These are phyloP conservation scores for Chalaropsis ovoidea DNA, from an alignment of 2,329 filamentous ascomycete species.

Conservation along the genomic window DNA sequence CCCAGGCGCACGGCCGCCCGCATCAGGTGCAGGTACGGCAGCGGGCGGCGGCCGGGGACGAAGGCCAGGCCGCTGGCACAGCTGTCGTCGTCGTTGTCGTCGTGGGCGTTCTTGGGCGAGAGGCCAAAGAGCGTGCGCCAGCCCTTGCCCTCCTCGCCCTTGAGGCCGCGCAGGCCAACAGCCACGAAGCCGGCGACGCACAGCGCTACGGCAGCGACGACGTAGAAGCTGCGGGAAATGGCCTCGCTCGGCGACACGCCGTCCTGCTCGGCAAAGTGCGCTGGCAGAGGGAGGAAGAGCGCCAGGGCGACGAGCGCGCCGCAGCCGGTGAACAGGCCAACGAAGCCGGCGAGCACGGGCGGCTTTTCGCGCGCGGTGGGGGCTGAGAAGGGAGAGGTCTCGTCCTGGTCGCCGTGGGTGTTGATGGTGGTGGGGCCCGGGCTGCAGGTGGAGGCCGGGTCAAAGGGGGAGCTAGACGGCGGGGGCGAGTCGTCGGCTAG, in stretches of 20 bases:
- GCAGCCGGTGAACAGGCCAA: conserved; percentile 85
- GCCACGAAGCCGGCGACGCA: conserved; percentile 64
- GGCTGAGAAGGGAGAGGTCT: conserved; percentile 57
- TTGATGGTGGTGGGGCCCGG: no score
- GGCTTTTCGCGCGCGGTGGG: conserved; percentile 36
- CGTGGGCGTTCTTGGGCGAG: conserved; percentile 19
- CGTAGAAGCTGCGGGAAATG: conserved; percentile 76
- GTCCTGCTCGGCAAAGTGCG: conserved; percentile 59
- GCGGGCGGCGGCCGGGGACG: conserved; percentile 26
- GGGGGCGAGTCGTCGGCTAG: conserved; percentile 41
- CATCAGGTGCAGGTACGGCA: conserved; percentile 52
- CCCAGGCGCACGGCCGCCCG: conserved; percentile 57
- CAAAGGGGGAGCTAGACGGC: conserved; percentile 9
- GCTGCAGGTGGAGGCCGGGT: background rate
- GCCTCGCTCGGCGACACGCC: conserved; percentile 65
- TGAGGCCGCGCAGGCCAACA: conserved; percentile 58
- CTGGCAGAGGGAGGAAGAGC: conserved; percentile 78
- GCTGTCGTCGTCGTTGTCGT: no score
- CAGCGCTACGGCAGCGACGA: conserved; percentile 65
- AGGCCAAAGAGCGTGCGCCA: conserved; percentile 49
- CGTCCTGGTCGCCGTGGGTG: conserved; percentile 27
- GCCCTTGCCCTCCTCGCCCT: conserved; percentile 69
- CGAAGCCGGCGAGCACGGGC: conserved; percentile 66
- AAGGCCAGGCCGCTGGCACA: background rate
- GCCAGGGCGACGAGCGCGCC: conserved; percentile 76